phyloP scores from a whole-genome alignment of 2,329 filamentous ascomycete species.

The Neofusicoccum sp. region DNA sequence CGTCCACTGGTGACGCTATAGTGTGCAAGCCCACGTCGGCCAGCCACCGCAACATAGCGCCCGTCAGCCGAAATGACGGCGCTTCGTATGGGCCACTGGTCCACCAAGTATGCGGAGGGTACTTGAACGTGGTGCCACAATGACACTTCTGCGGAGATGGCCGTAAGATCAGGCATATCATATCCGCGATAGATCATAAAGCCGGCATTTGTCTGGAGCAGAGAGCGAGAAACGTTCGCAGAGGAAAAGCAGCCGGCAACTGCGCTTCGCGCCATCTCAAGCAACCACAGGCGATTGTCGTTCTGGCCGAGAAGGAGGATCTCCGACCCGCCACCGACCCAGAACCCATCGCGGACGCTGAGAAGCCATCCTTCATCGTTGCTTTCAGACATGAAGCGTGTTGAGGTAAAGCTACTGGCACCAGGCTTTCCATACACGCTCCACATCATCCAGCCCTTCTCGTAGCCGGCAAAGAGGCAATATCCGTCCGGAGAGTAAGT shows the following conservation, averaged over 20 bases:
- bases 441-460: slow-evolving; percentile 93
- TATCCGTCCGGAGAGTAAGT: slow-evolving; percentile 94
- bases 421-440: slow-evolving; percentile 94
- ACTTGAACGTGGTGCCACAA: slow-evolving; percentile 95
- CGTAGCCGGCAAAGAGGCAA: slow-evolving; percentile 90
- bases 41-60: slow-evolving; percentile 94
- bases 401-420: slow-evolving; percentile 78
- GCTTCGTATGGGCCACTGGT: slow-evolving; percentile 91
- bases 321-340: slow-evolving; percentile 87
- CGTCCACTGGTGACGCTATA: slow-evolving; percentile 93
- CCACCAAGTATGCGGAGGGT: slow-evolving; percentile 79
- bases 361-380: slow-evolving; percentile 85
- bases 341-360: slow-evolving; percentile 75
- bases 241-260: slow-evolving; percentile 89
- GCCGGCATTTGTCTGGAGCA: slow-evolving; percentile 84
- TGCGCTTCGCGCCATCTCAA: slow-evolving; percentile 95
- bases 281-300: slow-evolving; percentile 78
- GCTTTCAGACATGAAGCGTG: slow-evolving; percentile 62
- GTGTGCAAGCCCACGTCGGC: slow-evolving; percentile 85
- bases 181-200: slow-evolving; percentile 94
- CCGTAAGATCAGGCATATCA: slow-evolving; percentile 85
- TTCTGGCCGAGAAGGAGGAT: slow-evolving; percentile 72
- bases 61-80: slow-evolving; percentile 90
- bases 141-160: slow-evolving; percentile 87
- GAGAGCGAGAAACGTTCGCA: slow-evolving; percentile 84